phyloP scores from a whole-genome alignment of 2,329 filamentous ascomycete genomes.

The Fusarium anthophilum region DNA sequence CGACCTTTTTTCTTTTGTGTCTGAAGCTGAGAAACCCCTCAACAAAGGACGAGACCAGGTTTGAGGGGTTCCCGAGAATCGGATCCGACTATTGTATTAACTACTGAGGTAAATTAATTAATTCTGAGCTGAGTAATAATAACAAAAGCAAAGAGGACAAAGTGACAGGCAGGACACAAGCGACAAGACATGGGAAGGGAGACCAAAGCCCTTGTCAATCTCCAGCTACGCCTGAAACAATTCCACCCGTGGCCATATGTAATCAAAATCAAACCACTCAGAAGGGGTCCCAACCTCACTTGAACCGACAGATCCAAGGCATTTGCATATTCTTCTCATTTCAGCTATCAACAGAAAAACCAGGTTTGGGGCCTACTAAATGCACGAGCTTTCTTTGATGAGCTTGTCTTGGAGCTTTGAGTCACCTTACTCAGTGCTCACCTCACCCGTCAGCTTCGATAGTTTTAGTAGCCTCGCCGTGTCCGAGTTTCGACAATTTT shows the following conservation, averaged over 20 bases:
- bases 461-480: slow-evolving; percentile 10
- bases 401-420: slow-evolving; percentile 17
- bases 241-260: slow-evolving; percentile 26
- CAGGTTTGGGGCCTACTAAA: neutral
- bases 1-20: neutral
- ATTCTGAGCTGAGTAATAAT: slow-evolving; percentile 11
- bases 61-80: slow-evolving; percentile 16
- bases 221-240: slow-evolving; percentile 36
- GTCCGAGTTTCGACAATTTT: slow-evolving; percentile 16
- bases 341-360: slow-evolving; percentile 8
- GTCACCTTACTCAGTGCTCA: slow-evolving; percentile 18
- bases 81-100: slow-evolving; percentile 20
- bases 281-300: slow-evolving; percentile 19
- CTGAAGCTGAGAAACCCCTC: slow-evolving; percentile 12
- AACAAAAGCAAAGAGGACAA: slow-evolving; percentile 9
- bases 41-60: slow-evolving; percentile 9
- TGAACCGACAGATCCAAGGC: slow-evolving; percentile 9
- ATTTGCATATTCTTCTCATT: slow-evolving; percentile 24
- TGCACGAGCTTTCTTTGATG: slow-evolving; percentile 18
- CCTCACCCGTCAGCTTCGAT: slow-evolving; percentile 13
- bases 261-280: slow-evolving; percentile 37
- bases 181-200: slow-evolving; percentile 27
- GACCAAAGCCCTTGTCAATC: slow-evolving; percentile 31
- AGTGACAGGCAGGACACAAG: neutral
- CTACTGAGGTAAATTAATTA: neutral